phyloP scores from a whole-genome alignment of 1,139 yeast species.

The Yamadazyma aaseri region DNA sequence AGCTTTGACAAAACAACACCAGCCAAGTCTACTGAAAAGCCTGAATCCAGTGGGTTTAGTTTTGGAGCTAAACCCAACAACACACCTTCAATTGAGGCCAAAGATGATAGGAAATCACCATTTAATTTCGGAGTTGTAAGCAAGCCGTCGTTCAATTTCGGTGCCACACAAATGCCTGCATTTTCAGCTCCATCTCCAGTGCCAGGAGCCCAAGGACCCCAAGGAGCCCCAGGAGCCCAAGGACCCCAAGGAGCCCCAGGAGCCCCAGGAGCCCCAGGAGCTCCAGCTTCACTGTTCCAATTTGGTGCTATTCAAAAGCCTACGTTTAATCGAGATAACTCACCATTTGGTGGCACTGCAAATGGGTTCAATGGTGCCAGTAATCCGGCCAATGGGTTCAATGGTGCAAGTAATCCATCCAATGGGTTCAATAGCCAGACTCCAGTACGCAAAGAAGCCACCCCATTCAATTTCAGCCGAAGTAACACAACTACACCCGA shows the following conservation, averaged over 20 bases:
- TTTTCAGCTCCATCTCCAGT: constrained; percentile 5
- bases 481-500: constrained; percentile 17
- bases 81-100: neutral
- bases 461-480: constrained; percentile 8
- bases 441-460: neutral
- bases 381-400: constrained; percentile 6
- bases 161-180: constrained; percentile 9
- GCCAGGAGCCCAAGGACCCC: constrained; percentile 2
- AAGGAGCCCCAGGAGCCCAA: constrained; percentile 3
- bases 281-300: constrained; percentile 5
- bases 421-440: neutral
- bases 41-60: constrained; percentile 9
- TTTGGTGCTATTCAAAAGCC: constrained; percentile 10
- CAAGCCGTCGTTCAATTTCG: constrained; percentile 14
- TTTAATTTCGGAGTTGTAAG: constrained; percentile 13
- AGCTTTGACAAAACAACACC: no score
- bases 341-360: no score
- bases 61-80: constrained; percentile 9
- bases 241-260: constrained; percentile 4
- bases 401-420: constrained; percentile 11
- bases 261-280: neutral
- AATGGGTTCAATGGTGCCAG: neutral
- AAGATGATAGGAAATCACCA: constrained; percentile 8
- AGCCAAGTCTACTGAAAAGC: no score
- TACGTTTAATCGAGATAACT: neutral